phyloP scores from a whole-genome alignment of 83 land plant species.

The Picea mariana region DNA sequence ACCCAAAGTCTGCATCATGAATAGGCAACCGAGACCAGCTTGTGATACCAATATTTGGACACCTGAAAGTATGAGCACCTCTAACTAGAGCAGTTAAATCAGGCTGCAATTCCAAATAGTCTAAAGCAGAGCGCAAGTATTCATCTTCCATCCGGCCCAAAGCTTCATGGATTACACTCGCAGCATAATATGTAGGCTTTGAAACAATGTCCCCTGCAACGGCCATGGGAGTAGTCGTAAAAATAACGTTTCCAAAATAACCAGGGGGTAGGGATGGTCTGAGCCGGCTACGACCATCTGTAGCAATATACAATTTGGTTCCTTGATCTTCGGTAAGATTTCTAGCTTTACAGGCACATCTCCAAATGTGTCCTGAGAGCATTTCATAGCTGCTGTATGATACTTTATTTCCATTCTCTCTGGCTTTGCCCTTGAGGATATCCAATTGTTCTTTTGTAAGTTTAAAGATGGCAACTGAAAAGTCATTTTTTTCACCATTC shows the following conservation, averaged over 20 bases:
- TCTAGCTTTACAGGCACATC: slow-evolving; percentile 60
- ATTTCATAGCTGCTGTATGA: slow-evolving; percentile 69
- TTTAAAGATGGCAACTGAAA: slow-evolving; percentile 34
- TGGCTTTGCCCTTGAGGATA: slow-evolving; percentile 36
- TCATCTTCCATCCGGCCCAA: slow-evolving; percentile 66
- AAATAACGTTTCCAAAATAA: slow-evolving; percentile 74
- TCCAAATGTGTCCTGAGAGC: slow-evolving; percentile 67
- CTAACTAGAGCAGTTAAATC: slow-evolving; percentile 57
- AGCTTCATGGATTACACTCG: slow-evolving; percentile 56
- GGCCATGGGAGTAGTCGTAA: slow-evolving; percentile 67
- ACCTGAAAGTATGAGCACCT: slow-evolving; percentile 61
- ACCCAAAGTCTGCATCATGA: slow-evolving; percentile 93
- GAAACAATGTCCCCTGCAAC: slow-evolving; percentile 49
- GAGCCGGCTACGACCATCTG: slow-evolving; percentile 51
- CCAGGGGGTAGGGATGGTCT: slow-evolving; percentile 51
- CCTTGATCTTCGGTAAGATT: slow-evolving; percentile 40
- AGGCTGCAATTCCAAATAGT: slow-evolving; percentile 76
- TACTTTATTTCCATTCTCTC: slow-evolving; percentile 17
- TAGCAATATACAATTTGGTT: slow-evolving; percentile 59
- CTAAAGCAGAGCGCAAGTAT: slow-evolving; percentile 77
- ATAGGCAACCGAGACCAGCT: slow-evolving; percentile 86
- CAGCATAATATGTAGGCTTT: slow-evolving; percentile 45
- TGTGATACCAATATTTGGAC: slow-evolving; percentile 79
- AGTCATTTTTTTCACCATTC: background rate
- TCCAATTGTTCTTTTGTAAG: slow-evolving; percentile 44